These are phyloP conservation scores for Cardamine resedifolia DNA, from an alignment of 345 rosid genomes.

Conservation along the genomic window DNA sequence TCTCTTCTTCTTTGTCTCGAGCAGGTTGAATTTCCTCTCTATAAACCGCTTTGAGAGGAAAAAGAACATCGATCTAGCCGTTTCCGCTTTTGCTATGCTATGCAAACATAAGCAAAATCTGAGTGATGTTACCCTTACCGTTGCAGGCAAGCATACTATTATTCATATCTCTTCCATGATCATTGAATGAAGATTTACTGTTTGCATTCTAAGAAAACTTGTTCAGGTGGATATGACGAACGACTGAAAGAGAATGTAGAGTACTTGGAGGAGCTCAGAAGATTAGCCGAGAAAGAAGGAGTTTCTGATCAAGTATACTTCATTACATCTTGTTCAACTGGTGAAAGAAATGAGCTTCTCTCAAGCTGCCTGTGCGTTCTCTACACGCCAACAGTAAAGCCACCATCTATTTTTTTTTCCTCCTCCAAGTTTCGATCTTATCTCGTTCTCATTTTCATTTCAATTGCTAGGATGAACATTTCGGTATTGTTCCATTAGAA, in stretches of 20 bases:
- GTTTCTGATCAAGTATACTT: conserved; percentile 57
- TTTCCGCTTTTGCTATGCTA: conserved; percentile 80
- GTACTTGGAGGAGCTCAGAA: conserved; percentile 75
- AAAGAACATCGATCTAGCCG: conserved; percentile 83
- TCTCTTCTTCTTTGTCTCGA: conserved; percentile 33
- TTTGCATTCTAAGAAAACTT: conserved; percentile 15
- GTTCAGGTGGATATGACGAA: conserved; percentile 76
- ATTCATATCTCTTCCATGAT: not conserved
- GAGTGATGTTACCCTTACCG: conserved; percentile 57
- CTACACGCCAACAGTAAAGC: conserved; percentile 75
- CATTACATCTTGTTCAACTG: conserved; percentile 81
- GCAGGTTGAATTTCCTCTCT: conserved; percentile 82
- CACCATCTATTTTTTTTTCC: not conserved
- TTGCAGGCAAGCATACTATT: conserved; percentile 60
- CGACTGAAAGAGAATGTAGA: conserved; percentile 83
- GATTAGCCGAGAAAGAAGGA: conserved; percentile 63
- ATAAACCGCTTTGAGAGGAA: conserved; percentile 91
- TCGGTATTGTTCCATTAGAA: conserved; percentile 94
- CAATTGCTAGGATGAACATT: conserved; percentile 76
- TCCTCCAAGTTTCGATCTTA: not conserved
- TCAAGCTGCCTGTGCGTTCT: conserved; percentile 74
- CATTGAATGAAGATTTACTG: not conserved
- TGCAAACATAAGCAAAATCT: conserved; percentile 44
- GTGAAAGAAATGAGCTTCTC: conserved; percentile 78
- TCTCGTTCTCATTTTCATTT: conserved; percentile 6